These are phyloP conservation scores for Cryptococcus deneoformans DNA, from an alignment of 1,284 basidiomycete genomes.

Conservation along the genomic window DNA sequence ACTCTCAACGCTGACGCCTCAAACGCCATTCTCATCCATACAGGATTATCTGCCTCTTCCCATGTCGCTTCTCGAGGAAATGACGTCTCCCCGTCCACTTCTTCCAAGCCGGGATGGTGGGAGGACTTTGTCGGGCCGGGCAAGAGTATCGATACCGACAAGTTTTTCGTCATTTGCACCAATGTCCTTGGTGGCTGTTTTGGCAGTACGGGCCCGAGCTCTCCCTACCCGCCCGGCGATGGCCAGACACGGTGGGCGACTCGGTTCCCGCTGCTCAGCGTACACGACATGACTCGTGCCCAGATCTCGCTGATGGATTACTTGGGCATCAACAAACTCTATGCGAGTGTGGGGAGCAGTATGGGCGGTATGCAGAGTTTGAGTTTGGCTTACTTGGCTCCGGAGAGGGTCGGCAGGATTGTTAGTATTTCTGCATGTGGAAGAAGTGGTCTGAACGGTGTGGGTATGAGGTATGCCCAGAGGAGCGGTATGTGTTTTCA, in stretches of 20 bases:
- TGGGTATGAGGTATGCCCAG: conserved; percentile 96
- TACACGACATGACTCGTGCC: conserved; percentile 94
- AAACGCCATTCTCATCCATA: conserved; percentile 96
- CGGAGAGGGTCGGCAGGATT: conserved; percentile 80
- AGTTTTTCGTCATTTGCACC: conserved; percentile 92
- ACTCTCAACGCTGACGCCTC: conserved; percentile 70
- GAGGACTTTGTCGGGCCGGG: conserved; percentile 97
- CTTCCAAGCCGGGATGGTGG: conserved; percentile 78
- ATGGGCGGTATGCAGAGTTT: conserved; percentile 99
- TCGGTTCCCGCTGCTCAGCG: conserved; percentile 83
- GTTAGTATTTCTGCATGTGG: conserved; percentile 95
- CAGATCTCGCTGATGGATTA: conserved; percentile 86
- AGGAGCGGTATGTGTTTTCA: conserved; percentile 66
- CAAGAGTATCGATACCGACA: conserved; percentile 86
- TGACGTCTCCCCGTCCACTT: conserved; percentile 63
- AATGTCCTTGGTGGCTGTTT: conserved; percentile 98
- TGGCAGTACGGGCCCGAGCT: conserved; percentile 91
- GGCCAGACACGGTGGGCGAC: conserved; percentile 79
- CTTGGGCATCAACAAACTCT: conserved; percentile 78
- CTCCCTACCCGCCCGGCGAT: conserved; percentile 53
- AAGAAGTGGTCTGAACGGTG: conserved; percentile 81
- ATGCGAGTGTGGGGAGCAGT: conserved; percentile 87
- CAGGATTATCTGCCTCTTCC: conserved; percentile 90
- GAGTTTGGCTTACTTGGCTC: conserved; percentile 91
- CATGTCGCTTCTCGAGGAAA: conserved; percentile 82